These are phyloP conservation scores for Casaregolazyma suthepensis DNA, from an alignment of 1,139 yeast species.

Conservation along the genomic window DNA sequence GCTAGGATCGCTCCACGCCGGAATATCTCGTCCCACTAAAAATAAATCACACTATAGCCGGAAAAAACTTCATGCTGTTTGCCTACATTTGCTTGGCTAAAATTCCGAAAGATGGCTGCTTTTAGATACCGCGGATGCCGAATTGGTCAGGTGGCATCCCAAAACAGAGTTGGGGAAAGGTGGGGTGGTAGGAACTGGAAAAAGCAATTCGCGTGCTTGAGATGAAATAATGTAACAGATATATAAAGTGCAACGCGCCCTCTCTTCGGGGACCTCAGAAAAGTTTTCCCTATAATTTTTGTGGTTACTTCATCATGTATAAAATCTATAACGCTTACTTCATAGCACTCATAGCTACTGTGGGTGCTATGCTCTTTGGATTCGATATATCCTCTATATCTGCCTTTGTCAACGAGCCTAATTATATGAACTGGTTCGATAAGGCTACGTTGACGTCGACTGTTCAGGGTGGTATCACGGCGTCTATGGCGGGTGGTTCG, in stretches of 20 bases:
- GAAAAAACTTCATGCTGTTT: not conserved
- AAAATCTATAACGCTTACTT: constrained; percentile 34
- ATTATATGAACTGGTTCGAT: constrained; percentile 40
- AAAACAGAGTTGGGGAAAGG: constrained; percentile 5
- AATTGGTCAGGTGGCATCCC: constrained; percentile 1
- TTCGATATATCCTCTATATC: constrained; percentile 91
- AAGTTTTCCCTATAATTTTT: not conserved
- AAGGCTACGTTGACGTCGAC: constrained; percentile 32
- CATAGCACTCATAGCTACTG: constrained; percentile 52
- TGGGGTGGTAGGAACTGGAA: constrained; percentile 1
- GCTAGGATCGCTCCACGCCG: not conserved
- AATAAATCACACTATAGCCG: not conserved
- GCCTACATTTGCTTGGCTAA: not conserved
- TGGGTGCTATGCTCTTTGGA: constrained; percentile 95
- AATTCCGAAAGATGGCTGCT: not conserved
- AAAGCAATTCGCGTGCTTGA: not conserved
- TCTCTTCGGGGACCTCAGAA: not conserved
- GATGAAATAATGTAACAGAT: not conserved
- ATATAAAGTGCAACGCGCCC: not conserved
- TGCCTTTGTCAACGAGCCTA: constrained; percentile 69
- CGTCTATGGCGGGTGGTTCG: constrained; percentile 95
- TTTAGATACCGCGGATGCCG: not conserved
- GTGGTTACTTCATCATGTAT: constrained; percentile 3
- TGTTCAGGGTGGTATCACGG: constrained; percentile 80
- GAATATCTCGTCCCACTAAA: not conserved